Conservation (phyloP, 768 basidiomycete species). For the Suillus subluteus region DNA sequence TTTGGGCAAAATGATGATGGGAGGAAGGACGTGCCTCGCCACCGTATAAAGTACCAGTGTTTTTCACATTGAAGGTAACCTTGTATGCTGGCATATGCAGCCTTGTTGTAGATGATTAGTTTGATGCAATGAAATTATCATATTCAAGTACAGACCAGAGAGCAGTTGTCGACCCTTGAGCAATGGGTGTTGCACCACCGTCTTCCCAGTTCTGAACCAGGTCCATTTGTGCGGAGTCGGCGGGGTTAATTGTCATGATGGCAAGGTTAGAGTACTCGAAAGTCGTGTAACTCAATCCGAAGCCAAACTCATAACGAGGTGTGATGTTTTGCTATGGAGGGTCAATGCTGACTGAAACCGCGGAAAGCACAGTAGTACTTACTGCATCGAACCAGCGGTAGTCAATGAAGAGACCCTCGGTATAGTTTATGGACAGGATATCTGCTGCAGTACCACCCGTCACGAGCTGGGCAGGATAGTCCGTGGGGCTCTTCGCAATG, state of each 20-base stretch:
- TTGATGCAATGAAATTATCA: constrained; percentile 9
- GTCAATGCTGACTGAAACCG: background rate
- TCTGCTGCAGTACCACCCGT: constrained; percentile 28
- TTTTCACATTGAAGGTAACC: constrained; percentile 67
- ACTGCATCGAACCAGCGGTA: constrained; percentile 75
- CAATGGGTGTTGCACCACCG: constrained; percentile 57
- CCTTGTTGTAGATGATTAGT: constrained; percentile 36
- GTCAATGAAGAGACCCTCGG: constrained; percentile 68
- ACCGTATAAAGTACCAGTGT: constrained; percentile 65
- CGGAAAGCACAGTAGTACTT: constrained; percentile 33
- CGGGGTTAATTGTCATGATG: constrained; percentile 43
- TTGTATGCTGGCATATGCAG: constrained; percentile 66
- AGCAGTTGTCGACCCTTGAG: constrained; percentile 61
- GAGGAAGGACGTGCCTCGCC: constrained; percentile 46
- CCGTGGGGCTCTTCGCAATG: constrained; percentile 60
- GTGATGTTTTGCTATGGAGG: constrained; percentile 59
- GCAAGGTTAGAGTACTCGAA: constrained; percentile 72
- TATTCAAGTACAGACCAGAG: constrained; percentile 47
- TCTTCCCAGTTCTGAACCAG: constrained; percentile 57
- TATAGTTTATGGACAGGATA: constrained; percentile 60
- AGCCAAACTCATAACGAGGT: constrained; percentile 90
- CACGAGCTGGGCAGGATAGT: constrained; percentile 52
- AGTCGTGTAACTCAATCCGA: constrained; percentile 83
- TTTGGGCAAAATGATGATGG: background rate
- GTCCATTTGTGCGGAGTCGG: constrained; percentile 34